Percentiles rank a stretch among this genome's conserved stretches.
Evolutionary conservation across 805 yeast genomes (phyloP).

Genomic region (Hanseniaspora mollemarum): DNA sequence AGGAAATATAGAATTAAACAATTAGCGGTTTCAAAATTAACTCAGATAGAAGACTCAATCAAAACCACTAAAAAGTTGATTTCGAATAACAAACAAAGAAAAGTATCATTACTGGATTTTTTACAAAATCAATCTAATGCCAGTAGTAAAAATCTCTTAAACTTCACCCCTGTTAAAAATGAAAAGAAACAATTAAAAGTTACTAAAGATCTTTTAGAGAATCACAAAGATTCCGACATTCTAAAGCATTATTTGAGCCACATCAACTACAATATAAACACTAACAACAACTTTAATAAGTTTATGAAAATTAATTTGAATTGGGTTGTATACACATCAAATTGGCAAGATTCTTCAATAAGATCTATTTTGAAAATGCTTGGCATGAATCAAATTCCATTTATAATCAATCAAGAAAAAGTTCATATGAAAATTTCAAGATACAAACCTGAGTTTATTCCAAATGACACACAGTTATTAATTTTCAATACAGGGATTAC

Average conservation of each 20-base stretch:
- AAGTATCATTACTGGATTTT: constrained; percentile 17
- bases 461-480: constrained; percentile 27
- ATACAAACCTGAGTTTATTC: constrained; percentile 16
- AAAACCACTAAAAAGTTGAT: constrained; percentile 28
- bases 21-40: constrained; percentile 30
- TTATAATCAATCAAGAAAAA: constrained; percentile 18
- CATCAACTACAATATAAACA: constrained; percentile 7
- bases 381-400: constrained; percentile 21
- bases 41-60: constrained; percentile 35
- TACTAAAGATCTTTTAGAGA: background rate
- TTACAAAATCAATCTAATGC: background rate
- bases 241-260: constrained; percentile 7
- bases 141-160: background rate
- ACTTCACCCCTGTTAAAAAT: constrained; percentile 11
- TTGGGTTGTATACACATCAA: constrained; percentile 1
- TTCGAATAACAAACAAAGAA: constrained; percentile 28
- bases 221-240: background rate
- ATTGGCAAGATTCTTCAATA: constrained; percentile 5
- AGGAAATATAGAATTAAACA: constrained; percentile 23
- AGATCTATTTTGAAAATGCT: constrained; percentile 3
- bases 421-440: constrained; percentile 1
- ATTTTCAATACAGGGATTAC: constrained; percentile 34
- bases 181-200: constrained; percentile 9
- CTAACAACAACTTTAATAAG: background rate
- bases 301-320: background rate